Percentiles rank a stretch among this genome's conserved stretches.
phyloP scores from a whole-genome alignment of 345 rosid genomes.

The Cardamine chenopodiifolia region DNA sequence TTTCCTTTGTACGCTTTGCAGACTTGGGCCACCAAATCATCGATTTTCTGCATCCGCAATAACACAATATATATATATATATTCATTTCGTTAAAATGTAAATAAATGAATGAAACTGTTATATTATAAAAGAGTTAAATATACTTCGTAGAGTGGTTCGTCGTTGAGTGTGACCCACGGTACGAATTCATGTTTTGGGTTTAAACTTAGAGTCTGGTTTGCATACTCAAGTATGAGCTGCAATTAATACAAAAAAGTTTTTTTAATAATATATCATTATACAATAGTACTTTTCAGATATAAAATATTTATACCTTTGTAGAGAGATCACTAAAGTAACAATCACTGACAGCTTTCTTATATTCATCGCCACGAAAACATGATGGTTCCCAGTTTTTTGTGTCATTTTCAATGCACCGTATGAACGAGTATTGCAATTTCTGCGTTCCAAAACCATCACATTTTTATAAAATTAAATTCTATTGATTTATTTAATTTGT shows the following conservation, averaged over 20 bases:
- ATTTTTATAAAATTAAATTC: background rate
- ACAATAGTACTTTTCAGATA: no score
- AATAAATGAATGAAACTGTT: background rate
- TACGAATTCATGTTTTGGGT: slow-evolving; percentile 17
- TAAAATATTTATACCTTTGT: background rate
- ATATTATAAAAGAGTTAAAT: background rate
- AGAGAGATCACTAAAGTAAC: slow-evolving; percentile 22
- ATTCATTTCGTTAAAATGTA: background rate
- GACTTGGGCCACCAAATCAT: background rate
- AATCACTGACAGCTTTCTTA: background rate
- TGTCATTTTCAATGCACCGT: slow-evolving; percentile 23
- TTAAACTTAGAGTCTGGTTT: slow-evolving; percentile 21
- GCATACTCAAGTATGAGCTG: slow-evolving; percentile 36
- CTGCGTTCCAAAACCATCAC: slow-evolving; percentile 39
- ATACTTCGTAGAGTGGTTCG: slow-evolving; percentile 17
- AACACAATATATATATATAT: background rate
- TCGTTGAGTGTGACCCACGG: slow-evolving; percentile 39
- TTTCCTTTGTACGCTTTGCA: slow-evolving; percentile 9
- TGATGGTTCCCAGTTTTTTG: background rate
- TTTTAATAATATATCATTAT: background rate
- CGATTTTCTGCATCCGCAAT: background rate
- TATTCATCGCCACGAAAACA: background rate
- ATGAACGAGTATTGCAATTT: slow-evolving; percentile 53
- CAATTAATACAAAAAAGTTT: background rate
- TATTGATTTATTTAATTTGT: background rate